These are phyloP conservation scores for Ilyonectria robusta DNA, from an alignment of 2,329 filamentous ascomycete species.

Conservation along the genomic window DNA sequence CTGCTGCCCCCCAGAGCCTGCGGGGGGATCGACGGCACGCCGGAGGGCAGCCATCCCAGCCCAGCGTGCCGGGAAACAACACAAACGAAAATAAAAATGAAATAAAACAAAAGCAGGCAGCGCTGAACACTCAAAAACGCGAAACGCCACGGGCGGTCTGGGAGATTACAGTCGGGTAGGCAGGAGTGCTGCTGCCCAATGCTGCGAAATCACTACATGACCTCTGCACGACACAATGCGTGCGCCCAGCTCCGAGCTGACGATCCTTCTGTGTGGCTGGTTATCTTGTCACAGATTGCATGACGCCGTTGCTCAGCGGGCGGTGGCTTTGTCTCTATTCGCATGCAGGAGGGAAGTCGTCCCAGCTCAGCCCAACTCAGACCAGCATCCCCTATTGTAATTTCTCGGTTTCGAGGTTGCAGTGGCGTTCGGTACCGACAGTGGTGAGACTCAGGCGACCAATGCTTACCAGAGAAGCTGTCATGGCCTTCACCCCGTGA, in stretches of 20 bases:
- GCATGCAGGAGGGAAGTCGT: neutral
- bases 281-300: neutral
- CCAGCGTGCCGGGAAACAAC: slow-evolving; percentile 20
- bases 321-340: neutral
- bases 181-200: neutral
- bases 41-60: slow-evolving; percentile 10
- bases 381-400: neutral
- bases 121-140: neutral
- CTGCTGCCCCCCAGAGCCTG: slow-evolving; percentile 1
- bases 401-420: neutral
- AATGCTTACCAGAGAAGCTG: neutral
- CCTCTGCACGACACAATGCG: neutral
- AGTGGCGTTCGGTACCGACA: neutral
- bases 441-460: slow-evolving; percentile 1
- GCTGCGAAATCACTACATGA: neutral
- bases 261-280: neutral
- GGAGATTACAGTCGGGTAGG: neutral
- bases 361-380: neutral
- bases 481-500: neutral
- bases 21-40: slow-evolving; percentile 25
- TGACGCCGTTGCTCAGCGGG: neutral
- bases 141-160: neutral
- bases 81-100: neutral
- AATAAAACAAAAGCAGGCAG: neutral
- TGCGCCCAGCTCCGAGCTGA: neutral